Percentiles rank a stretch among this genome's conserved stretches.
Conservation (phyloP, 495 filamentous ascomycete species). For the Neohortaea acidophila region DNA sequence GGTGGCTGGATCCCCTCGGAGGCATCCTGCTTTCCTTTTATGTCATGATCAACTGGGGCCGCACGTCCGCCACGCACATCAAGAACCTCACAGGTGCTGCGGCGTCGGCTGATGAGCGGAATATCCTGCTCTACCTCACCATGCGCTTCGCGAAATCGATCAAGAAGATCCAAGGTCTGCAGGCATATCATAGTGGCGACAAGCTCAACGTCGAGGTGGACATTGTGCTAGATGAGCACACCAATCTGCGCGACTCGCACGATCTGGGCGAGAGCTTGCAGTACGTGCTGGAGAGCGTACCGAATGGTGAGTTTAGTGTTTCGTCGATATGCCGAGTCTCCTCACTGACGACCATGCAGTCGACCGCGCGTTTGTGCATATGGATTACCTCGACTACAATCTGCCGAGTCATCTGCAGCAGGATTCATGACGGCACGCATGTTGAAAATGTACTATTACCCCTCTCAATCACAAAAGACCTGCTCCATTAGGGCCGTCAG, state of each 20-base stretch:
- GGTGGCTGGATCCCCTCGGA: conserved; percentile 78
- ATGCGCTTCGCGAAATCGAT: conserved; percentile 90
- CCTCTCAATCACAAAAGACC: too few relatives aligned
- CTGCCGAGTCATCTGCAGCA: conserved; percentile 78
- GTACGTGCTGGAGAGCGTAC: conserved; percentile 80
- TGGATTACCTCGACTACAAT: conserved; percentile 71
- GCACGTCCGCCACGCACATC: conserved; percentile 64
- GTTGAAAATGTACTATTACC: too few relatives aligned
- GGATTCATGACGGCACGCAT: conserved; percentile 18
- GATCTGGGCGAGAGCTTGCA: conserved; percentile 80
- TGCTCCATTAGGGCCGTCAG: neutral
- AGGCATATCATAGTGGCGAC: conserved; percentile 82
- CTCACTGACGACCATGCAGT: conserved; percentile 20
- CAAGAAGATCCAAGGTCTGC: conserved; percentile 70
- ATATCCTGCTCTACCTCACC: conserved; percentile 75
- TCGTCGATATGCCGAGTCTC: neutral
- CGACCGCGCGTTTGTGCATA: conserved; percentile 58
- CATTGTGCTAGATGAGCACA: conserved; percentile 67
- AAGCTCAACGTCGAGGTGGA: conserved; percentile 77
- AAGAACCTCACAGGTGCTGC: conserved; percentile 68
- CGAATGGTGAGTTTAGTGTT: conserved; percentile 33
- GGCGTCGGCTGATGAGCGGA: conserved; percentile 64
- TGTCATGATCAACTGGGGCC: conserved; percentile 76
- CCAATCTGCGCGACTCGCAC: conserved; percentile 67
- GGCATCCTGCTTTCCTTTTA: conserved; percentile 65